A percentile compares a stretch with the other conserved stretches of the same genome.
Evolutionary conservation across 1,284 basidiomycete species (phyloP).

Genomic region (Ceratobasidium sp.): DNA sequence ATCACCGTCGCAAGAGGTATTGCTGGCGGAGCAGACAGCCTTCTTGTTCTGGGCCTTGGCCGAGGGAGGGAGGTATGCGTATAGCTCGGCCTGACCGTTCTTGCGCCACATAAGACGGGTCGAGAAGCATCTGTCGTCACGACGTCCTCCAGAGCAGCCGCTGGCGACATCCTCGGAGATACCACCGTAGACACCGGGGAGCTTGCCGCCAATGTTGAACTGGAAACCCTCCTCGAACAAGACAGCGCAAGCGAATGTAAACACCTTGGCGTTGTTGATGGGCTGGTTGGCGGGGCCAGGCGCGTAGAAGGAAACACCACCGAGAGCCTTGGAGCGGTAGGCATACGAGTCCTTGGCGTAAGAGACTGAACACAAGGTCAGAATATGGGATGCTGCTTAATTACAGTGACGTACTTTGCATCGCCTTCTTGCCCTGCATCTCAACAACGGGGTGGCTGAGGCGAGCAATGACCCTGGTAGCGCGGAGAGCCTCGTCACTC

Average conservation of each 20-base stretch:
- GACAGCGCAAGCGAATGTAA: constrained; percentile 62
- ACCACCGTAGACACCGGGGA: constrained; percentile 61
- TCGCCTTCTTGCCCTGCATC: constrained; percentile 33
- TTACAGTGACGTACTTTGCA: constrained; percentile 9
- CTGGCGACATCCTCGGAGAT: constrained; percentile 54
- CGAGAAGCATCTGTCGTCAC: constrained; percentile 64
- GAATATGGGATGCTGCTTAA: background rate
- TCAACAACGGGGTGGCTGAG: constrained; percentile 35
- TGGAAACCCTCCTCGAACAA: constrained; percentile 64
- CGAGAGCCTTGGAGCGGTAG: constrained; percentile 44
- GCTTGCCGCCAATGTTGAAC: constrained; percentile 67
- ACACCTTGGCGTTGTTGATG: constrained; percentile 50
- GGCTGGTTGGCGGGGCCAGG: constrained; percentile 51
- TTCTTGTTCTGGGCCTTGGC: constrained; percentile 51
- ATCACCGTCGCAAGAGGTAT: constrained; percentile 56
- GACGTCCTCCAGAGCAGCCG: constrained; percentile 63
- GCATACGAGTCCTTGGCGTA: constrained; percentile 61
- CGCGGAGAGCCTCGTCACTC: constrained; percentile 21
- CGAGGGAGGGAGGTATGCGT: constrained; percentile 62
- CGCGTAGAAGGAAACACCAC: constrained; percentile 68
- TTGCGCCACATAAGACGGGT: constrained; percentile 65
- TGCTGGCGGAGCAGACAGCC: constrained; percentile 55
- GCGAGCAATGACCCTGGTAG: constrained; percentile 17
- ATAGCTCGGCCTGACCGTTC: constrained; percentile 57
- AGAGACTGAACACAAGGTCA: background rate